Percentiles rank a stretch among this genome's conserved stretches.
phyloP scores from a whole-genome alignment of 2,329 filamentous ascomycete genomes.

The Trichoderma atroviride region DNA sequence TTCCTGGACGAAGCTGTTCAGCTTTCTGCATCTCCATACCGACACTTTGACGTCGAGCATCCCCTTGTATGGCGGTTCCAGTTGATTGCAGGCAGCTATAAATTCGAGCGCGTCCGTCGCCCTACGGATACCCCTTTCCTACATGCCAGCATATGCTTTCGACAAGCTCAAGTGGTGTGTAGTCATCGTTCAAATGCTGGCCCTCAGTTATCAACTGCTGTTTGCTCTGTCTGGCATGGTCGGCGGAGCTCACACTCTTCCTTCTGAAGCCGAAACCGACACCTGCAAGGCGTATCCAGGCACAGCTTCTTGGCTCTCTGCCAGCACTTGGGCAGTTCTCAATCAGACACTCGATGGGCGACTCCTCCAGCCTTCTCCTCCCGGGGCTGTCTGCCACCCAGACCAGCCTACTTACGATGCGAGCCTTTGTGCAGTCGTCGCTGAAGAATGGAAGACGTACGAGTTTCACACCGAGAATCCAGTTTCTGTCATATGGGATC shows the following conservation, averaged over 20 bases:
- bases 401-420: slow-evolving; percentile 34
- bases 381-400: slow-evolving; percentile 38
- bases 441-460: slow-evolving; percentile 35
- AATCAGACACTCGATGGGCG: slow-evolving; percentile 49
- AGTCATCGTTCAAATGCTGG: neutral
- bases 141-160: neutral
- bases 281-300: slow-evolving; percentile 53
- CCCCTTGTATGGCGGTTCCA: neutral
- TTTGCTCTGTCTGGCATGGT: neutral
- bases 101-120: neutral
- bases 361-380: slow-evolving; percentile 47
- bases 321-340: slow-evolving; percentile 48
- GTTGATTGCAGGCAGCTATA: neutral
- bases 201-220: neutral
- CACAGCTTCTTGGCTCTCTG: slow-evolving; percentile 51
- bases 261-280: neutral
- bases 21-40: neutral
- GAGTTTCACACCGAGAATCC: slow-evolving; percentile 37
- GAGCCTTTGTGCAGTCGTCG: slow-evolving; percentile 36
- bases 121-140: neutral
- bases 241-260: neutral
- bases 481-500: slow-evolving; percentile 42
- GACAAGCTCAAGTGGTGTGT: neutral
- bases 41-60: neutral
- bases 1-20: neutral